phyloP scores from a whole-genome alignment of 441 rosid species.

The Rhodomyrtus psidioides region DNA sequence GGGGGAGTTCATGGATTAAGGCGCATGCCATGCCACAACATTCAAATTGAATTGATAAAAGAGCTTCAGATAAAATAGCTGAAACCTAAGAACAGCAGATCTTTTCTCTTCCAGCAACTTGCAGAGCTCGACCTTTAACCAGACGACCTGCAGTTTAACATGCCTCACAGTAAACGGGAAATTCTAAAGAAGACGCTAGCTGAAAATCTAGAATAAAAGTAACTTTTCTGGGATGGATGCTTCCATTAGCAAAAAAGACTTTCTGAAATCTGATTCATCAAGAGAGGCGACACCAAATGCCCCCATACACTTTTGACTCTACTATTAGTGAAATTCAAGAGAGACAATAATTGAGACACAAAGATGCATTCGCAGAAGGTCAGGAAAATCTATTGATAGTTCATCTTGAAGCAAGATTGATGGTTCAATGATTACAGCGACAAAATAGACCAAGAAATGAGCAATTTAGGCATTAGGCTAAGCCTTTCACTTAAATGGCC shows the following conservation, averaged over 20 bases:
- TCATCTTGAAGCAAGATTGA: neutral
- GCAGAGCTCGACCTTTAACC: constrained; percentile 94
- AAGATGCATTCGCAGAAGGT: neutral
- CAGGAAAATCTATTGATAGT: neutral
- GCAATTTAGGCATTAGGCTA: neutral
- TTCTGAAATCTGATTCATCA: neutral
- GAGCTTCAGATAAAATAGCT: neutral
- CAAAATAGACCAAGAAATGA: neutral
- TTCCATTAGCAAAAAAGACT: neutral
- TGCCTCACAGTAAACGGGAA: neutral
- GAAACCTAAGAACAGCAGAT: constrained; percentile 84
- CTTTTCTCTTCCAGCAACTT: constrained; percentile 93
- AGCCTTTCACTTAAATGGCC: neutral
- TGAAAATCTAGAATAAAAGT: neutral
- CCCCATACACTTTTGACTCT: neutral
- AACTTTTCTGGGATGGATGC: neutral
- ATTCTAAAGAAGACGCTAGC: neutral
- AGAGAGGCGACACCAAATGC: neutral
- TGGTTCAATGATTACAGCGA: neutral
- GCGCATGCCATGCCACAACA: neutral
- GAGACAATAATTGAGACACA: neutral
- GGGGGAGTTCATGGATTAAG: neutral
- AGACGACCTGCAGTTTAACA: constrained; percentile 61
- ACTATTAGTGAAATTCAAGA: neutral
- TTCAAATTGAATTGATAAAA: neutral